These are phyloP conservation scores for Bruguiera hainesii DNA, from an alignment of 441 rosid species.

Conservation along the genomic window DNA sequence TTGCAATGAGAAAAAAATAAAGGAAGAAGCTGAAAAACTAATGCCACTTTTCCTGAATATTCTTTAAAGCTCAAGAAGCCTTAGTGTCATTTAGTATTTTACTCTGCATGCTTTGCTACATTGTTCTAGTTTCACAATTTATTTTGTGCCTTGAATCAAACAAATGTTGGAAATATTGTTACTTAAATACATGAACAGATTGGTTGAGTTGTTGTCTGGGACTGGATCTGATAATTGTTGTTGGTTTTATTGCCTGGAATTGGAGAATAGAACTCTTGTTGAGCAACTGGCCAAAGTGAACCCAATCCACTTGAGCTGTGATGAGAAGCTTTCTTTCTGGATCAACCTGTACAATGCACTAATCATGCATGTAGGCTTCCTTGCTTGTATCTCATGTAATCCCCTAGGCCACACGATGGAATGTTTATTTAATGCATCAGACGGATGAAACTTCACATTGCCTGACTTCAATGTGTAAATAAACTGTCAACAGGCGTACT, in stretches of 20 bases:
- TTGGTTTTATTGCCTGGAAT: conserved; percentile 20
- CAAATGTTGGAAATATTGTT: not conserved
- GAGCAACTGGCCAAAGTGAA: conserved; percentile 58
- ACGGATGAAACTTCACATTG: no score
- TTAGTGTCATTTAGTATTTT: no score
- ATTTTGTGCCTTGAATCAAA: no score
- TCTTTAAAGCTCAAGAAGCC: no score
- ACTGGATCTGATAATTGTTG: conserved; percentile 14
- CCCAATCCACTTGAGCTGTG: conserved; percentile 40
- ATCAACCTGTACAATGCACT: conserved; percentile 63
- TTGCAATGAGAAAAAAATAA: no score
- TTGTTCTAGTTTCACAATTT: no score
- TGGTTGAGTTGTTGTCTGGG: conserved; percentile 7
- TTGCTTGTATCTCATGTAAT: conserved; percentile 1
- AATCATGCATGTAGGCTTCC: conserved; percentile 55
- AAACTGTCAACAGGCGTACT: conserved; percentile 56
- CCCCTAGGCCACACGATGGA: not conserved
- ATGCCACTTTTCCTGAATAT: no score
- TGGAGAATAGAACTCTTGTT: conserved; percentile 46
- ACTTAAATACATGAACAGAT: not conserved
- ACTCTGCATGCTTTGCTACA: no score
- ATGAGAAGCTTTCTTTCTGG: conserved; percentile 73
- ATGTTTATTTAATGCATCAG: no score
- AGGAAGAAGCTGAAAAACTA: no score
- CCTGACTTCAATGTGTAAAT: not conserved